Evolutionary conservation across 2,329 filamentous ascomycete genomes (phyloP), one percentile per base, ranked within the genome.

Genomic region (Neophaeococcomyces aloes): DNA sequence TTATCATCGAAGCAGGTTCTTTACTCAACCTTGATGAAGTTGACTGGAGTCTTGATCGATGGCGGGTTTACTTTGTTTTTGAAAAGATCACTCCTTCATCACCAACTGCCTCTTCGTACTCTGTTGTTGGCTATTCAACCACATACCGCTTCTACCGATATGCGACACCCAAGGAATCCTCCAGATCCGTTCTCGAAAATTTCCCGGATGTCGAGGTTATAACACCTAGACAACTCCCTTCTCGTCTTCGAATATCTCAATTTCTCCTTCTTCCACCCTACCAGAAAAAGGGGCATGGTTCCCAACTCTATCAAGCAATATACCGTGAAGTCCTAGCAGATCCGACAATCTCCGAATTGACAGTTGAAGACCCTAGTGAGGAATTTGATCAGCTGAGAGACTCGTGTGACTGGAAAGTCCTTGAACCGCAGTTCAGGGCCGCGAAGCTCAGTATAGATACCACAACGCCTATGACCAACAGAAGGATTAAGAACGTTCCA

Each of bases 1-100:
- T 96, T 47, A 93, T 87, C 61, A 95, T 98, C 49, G 93, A 98
- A 62, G 91, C 86, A 21, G 91, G 88, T n/a, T 83, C 78, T 3
- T 78, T 78, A 29, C 79, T 95, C 35, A 76, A 76, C 13, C 67
- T 81, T 2, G 78, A 87, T 30, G 74, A 83, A 41, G 74, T 81
- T 1, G 82, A 88, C 49, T 81, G 78, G 71, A 80, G 78, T 0
- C 64, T 81, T 15, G 76, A 87, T 48, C 76, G 89, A 56, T 98
- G 91, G 91, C 87, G 84, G 1, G 67, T 96, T n/a, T 96, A 87
- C 65, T 79, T 94, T 53, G 69, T 94, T 44, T 89, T 83, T 54
- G 82, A 82, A 58, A 75, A 75, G 48, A 55, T 62, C 11, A 55
- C 51, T 15, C 17, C 56, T 23, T 56, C 65, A 2, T 65, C 65